Evolutionary conservation across 805 yeast genomes (phyloP), one percentile per base, ranked within the genome.

Genomic region (Yarrowia sp.): DNA sequence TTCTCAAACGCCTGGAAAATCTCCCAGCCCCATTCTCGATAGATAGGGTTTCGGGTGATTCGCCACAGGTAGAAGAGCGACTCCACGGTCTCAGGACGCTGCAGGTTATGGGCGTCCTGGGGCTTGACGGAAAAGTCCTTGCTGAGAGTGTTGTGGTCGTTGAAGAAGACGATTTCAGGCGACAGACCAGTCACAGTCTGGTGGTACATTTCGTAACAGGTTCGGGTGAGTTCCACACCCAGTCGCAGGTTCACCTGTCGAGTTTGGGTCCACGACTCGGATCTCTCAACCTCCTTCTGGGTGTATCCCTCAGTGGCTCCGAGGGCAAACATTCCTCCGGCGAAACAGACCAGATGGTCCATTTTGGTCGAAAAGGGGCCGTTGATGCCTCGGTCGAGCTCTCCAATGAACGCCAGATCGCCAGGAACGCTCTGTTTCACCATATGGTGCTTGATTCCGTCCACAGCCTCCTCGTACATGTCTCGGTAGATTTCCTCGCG

Each of bases 31-130:
- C 96, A 92, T 74, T 87, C 84, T 73, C 97, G 85, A 76, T 91
- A 92, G 73, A 88, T 88, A 42, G 84, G 85, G 74, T 92, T 95
- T 34, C 88, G 87, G 0, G 97, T 90, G 71, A 92, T 81, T 72
- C 92, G 86, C 79, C 87, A 93, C 70, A 93, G 79, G 71, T 89
- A 84, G 81, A 88, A 93, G 50, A 93, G 80, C 1, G 96, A 88
- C 78, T 93, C 98, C 1, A 92, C 96, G 2, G 97, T 91, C 77
- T 93, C 98, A 0, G 97, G 97, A 72, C 97, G 83, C 79, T 92
- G 98, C 70, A 93, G 80, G 76, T 92, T 92, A 77, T 93, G 97
- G 64, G 82, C 84, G 76, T 93, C 98, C 15, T 78, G 76, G 9
- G 86, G 87, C 75, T 90, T 90, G 73, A 91, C 87, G 69, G 71